Conservation (phyloP, 495 filamentous ascomycete species). For the Neurospora sp. region DNA sequence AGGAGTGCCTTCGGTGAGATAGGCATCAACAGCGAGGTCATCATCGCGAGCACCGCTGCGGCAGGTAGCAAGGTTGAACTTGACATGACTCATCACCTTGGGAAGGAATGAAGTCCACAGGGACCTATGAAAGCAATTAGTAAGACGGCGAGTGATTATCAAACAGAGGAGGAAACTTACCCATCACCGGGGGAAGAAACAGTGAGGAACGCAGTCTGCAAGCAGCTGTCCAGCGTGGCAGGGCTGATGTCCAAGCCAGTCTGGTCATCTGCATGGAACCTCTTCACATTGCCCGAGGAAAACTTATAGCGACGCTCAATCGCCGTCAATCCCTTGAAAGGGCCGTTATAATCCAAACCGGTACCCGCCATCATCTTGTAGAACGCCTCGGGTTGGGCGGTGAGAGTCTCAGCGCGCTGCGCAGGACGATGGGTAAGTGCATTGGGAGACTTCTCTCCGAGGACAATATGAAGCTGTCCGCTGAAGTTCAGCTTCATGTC, state of each 20-base stretch:
- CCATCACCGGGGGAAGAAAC: conserved; percentile 36
- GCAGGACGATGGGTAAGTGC: conserved; percentile 16
- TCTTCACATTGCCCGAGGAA: conserved; percentile 26
- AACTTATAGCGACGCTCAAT: conserved; percentile 39
- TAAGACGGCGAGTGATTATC: background rate
- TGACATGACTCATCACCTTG: conserved; percentile 19
- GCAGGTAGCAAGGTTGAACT: conserved; percentile 30
- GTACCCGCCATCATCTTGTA: conserved; percentile 35
- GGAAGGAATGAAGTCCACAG: conserved; percentile 39
- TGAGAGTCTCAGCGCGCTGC: conserved; percentile 23
- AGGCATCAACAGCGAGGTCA: conserved; percentile 25
- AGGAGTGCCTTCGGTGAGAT: conserved; percentile 17
- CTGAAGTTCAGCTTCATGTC: conserved; percentile 30
- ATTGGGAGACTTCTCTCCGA: conserved; percentile 17
- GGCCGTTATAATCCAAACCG: conserved; percentile 33
- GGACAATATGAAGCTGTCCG: conserved; percentile 19
- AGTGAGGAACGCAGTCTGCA: conserved; percentile 36
- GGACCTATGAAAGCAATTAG: conserved; percentile 3
- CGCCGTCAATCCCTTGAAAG: conserved; percentile 29
- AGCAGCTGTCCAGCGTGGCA: conserved; percentile 36
- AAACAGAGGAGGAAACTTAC: background rate
- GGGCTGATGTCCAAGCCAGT: conserved; percentile 34
- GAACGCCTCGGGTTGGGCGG: conserved; percentile 26
- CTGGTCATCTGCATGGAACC: conserved; percentile 21
- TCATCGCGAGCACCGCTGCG: conserved; percentile 12